Evolutionary conservation across 768 basidiomycete genomes (phyloP).

Genomic region (Auriscalpium orientale): DNA sequence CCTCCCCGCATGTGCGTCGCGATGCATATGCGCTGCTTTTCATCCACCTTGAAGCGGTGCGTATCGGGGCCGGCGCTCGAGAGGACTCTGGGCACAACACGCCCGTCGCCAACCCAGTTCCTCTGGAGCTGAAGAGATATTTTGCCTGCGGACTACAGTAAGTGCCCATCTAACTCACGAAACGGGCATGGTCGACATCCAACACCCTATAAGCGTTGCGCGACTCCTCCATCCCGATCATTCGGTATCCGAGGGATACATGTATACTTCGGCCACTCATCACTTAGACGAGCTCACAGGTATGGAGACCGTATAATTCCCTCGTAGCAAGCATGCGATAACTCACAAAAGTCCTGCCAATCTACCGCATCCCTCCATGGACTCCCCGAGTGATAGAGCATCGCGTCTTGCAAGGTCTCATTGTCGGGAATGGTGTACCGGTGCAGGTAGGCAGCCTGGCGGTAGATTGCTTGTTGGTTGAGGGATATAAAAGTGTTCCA

Average conservation of each 20-base stretch:
- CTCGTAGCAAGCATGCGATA: too few species aligned
- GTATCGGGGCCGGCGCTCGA: constrained; percentile 31
- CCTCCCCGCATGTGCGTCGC: constrained; percentile 51
- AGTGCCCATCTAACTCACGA: not conserved
- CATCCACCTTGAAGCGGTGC: constrained; percentile 75
- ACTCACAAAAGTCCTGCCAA: constrained; percentile 62
- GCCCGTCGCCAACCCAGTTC: constrained; percentile 49
- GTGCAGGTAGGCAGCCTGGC: constrained; percentile 46
- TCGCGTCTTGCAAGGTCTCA: constrained; percentile 25
- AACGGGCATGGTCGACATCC: too few species aligned
- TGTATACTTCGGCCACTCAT: not conserved
- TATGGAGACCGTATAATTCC: not conserved
- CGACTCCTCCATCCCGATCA: not conserved
- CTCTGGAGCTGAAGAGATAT: constrained; percentile 36
- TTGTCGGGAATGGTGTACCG: constrained; percentile 30
- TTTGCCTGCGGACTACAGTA: constrained; percentile 30
- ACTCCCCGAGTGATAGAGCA: constrained; percentile 24
- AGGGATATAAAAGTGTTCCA: constrained; percentile 40
- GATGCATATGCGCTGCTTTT: constrained; percentile 49
- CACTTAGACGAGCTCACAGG: not conserved
- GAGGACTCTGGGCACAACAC: constrained; percentile 32
- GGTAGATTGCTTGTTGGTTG: constrained; percentile 50
- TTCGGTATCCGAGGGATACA: not conserved
- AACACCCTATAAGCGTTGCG: not conserved
- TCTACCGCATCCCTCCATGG: constrained; percentile 29